Conservation (phyloP, 768 basidiomycete genomes). For the Pleurotus ostreatus region DNA sequence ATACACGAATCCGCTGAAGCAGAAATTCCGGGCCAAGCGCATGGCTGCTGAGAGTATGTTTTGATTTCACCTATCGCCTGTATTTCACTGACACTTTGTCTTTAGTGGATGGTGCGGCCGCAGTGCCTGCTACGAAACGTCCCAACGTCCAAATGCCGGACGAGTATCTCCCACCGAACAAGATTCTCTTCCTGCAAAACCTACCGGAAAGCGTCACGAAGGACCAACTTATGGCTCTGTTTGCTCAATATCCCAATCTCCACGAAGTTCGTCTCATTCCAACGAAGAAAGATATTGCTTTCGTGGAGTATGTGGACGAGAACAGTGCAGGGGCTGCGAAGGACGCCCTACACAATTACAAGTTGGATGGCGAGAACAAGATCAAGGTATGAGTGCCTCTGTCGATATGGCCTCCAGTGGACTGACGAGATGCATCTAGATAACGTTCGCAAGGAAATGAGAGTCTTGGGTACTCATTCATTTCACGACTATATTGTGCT, state of each 20-base stretch:
- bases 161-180: constrained; percentile 99
- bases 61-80: constrained; percentile 7
- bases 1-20: constrained; percentile 86
- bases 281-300: constrained; percentile 95
- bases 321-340: constrained; percentile 86
- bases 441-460: constrained; percentile 72
- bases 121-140: constrained; percentile 65
- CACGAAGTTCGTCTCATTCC: constrained; percentile 98
- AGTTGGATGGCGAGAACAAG: constrained; percentile 95
- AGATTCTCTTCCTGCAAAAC: constrained; percentile 97
- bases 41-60: constrained; percentile 73
- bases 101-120: constrained; percentile 65
- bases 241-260: constrained; percentile 92
- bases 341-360: constrained; percentile 96
- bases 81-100: constrained; percentile 9
- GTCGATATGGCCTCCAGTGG: background rate
- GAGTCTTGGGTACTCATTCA: background rate
- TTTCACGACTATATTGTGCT: background rate
- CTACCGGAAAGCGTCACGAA: constrained; percentile 91
- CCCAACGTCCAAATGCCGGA: constrained; percentile 96
- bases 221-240: constrained; percentile 85
- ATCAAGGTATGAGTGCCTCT: constrained; percentile 68
- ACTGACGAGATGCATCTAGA: constrained; percentile 31
- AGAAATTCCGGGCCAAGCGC: constrained; percentile 79
- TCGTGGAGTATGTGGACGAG: constrained; percentile 97